Evolutionary conservation across 805 yeast species (phyloP).

Genomic region (Suhomyces kilbournensis): DNA sequence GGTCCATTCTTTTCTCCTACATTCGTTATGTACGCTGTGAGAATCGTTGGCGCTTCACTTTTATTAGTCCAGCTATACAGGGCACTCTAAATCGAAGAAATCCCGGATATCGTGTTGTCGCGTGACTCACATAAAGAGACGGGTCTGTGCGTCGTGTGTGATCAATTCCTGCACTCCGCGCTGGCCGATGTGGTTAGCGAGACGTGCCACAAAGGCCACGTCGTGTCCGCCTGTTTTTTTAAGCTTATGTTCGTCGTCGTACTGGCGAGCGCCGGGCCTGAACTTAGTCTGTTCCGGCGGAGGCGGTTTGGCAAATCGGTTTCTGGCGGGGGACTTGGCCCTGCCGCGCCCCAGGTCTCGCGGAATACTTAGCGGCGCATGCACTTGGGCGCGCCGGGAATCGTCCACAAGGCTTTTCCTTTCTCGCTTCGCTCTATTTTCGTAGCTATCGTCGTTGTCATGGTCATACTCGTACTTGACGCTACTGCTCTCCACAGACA

Average conservation of each 20-base stretch:
- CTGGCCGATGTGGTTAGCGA: conserved; percentile 15
- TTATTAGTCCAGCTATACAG: not conserved
- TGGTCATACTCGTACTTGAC: conserved; percentile 11
- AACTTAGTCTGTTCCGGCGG: not conserved
- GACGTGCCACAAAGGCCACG: not conserved
- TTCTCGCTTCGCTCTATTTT: not conserved
- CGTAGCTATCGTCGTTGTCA: conserved; percentile 1
- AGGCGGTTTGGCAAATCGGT: not conserved
- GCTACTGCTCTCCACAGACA: conserved; percentile 20
- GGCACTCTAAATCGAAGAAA: not conserved
- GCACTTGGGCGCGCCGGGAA: not conserved
- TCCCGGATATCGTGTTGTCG: not conserved
- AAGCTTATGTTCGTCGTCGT: conserved; percentile 9
- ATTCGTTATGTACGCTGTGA: not conserved
- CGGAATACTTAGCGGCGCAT: not conserved
- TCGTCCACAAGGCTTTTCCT: not conserved
- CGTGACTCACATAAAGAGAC: conserved; percentile 12
- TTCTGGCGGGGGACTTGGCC: not conserved
- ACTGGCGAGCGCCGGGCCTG: not conserved
- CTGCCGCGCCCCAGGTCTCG: not conserved
- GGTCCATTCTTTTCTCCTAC: not conserved
- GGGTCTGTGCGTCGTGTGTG: conserved; percentile 18
- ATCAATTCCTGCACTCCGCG: conserved; percentile 19
- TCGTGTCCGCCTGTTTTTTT: conserved; percentile 5
- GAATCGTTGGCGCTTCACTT: not conserved